Percentiles rank a stretch among this genome's conserved stretches.
These are phyloP conservation scores for Groenewaldozyma tartarivorans DNA, from an alignment of 805 yeast genomes.

Conservation along the genomic window DNA sequence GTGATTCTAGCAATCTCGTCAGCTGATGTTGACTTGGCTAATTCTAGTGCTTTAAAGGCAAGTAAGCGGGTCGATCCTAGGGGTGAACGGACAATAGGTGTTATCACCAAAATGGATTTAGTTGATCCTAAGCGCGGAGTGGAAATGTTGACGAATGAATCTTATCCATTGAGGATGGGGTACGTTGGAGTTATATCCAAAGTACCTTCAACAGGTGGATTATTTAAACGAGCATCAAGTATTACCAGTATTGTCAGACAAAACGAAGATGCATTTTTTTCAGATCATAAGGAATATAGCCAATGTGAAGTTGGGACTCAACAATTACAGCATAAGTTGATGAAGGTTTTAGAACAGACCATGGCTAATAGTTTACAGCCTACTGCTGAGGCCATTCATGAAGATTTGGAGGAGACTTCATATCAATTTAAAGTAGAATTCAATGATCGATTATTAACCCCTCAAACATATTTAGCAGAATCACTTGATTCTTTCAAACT, in stretches of 20 bases:
- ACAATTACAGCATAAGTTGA: conserved; percentile 65
- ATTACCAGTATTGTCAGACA: conserved; percentile 39
- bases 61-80: conserved; percentile 82
- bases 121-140: conserved; percentile 71
- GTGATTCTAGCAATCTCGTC: conserved; percentile 93
- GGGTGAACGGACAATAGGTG: conserved; percentile 95
- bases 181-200: conserved; percentile 96
- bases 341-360: conserved; percentile 77
- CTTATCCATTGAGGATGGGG: conserved; percentile 91
- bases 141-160: conserved; percentile 58
- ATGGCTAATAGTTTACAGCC: conserved; percentile 88
- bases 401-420: conserved; percentile 86
- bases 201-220: conserved; percentile 41
- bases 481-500: conserved; percentile 80
- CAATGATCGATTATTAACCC: conserved; percentile 88
- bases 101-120: conserved; percentile 85
- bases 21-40: conserved; percentile 96
- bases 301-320: conserved; percentile 72
- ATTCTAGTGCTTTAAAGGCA: conserved; percentile 88
- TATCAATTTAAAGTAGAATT: conserved; percentile 93
- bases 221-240: conserved; percentile 49
- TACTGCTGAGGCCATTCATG: conserved; percentile 74
- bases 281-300: conserved; percentile 50
- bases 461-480: conserved; percentile 88
- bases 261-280: conserved; percentile 52